A percentile compares a stretch with the other conserved stretches of the same genome.
These are phyloP conservation scores for Volvariella surrecta DNA, from an alignment of 1,284 basidiomycete species.

Conservation along the genomic window DNA sequence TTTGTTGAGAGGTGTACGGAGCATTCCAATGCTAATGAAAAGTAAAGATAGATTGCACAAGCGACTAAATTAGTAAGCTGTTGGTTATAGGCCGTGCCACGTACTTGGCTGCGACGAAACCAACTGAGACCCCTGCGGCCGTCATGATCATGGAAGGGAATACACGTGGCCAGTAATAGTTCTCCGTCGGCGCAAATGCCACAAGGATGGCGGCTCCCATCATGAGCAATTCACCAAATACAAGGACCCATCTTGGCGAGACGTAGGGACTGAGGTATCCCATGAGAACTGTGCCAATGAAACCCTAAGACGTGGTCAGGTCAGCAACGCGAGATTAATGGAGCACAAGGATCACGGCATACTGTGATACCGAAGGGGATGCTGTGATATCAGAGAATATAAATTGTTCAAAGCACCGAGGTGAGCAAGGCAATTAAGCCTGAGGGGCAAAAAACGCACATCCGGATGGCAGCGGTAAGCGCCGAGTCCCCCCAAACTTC, in stretches of 20 bases:
- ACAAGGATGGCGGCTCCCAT: conserved; percentile 8
- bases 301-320: conserved; percentile 2
- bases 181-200: conserved; percentile 7
- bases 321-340: not conserved
- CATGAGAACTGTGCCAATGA: conserved; percentile 8
- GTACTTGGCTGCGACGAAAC: conserved; percentile 13
- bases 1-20: conserved; percentile 9
- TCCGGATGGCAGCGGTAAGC: conserved; percentile 10
- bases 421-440: not conserved
- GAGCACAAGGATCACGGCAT: not conserved
- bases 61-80: not conserved
- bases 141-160: conserved; percentile 11
- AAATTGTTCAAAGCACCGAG: not conserved
- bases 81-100: not conserved
- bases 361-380: conserved; percentile 11
- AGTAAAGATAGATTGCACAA: too few species aligned
- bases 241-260: conserved; percentile 9
- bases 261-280: conserved; percentile 9
- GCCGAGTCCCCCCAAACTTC: conserved; percentile 9
- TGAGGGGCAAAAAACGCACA: conserved; percentile 4
- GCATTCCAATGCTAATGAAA: conserved; percentile 11
- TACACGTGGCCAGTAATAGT: conserved; percentile 10
- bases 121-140: conserved; percentile 8
- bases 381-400: too few species aligned
- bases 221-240: conserved; percentile 9